Evolutionary conservation across 2,329 filamentous ascomycete species (phyloP).

Genomic region (Colletotrichum lindemuthianum): DNA sequence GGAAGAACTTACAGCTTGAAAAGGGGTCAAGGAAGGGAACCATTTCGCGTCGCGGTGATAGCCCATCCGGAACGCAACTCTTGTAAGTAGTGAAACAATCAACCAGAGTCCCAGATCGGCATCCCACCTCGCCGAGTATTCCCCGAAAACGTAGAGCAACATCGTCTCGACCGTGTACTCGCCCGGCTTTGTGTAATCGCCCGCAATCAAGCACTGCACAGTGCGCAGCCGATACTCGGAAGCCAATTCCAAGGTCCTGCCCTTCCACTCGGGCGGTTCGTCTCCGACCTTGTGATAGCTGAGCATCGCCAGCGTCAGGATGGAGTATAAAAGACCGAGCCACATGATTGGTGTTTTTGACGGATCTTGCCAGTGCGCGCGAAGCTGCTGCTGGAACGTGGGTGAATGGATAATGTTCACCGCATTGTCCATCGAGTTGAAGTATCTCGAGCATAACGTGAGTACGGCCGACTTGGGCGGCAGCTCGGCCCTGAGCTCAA

Average conservation of each 20-base stretch:
- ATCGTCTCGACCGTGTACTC: constrained; percentile 83
- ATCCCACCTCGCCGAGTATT: constrained; percentile 78
- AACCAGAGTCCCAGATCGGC: constrained; percentile 75
- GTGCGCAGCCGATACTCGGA: constrained; percentile 75
- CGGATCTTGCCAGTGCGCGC: constrained; percentile 75
- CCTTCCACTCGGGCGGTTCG: constrained; percentile 81
- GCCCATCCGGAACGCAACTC: constrained; percentile 74
- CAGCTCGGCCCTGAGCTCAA: constrained; percentile 81
- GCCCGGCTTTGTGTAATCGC: constrained; percentile 80
- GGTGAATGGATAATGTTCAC: constrained; percentile 83
- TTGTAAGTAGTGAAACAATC: constrained; percentile 63
- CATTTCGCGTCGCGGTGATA: constrained; percentile 82
- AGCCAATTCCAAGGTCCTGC: constrained; percentile 68
- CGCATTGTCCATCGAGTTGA: constrained; percentile 81
- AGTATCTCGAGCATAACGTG: constrained; percentile 87
- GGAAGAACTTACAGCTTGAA: constrained; percentile 68
- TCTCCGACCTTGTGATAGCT: constrained; percentile 84
- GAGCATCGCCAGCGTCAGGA: constrained; percentile 80
- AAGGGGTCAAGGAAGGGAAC: constrained; percentile 77
- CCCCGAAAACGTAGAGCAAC: constrained; percentile 78
- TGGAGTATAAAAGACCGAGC: constrained; percentile 79
- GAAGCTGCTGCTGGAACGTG: constrained; percentile 81
- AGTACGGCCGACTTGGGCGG: constrained; percentile 86
- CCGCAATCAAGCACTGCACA: constrained; percentile 79
- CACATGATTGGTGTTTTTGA: constrained; percentile 79